Evolutionary conservation across 345 rosid species (phyloP), one percentile per base, ranked within the genome.

Genomic region (Passiflora organensis): DNA sequence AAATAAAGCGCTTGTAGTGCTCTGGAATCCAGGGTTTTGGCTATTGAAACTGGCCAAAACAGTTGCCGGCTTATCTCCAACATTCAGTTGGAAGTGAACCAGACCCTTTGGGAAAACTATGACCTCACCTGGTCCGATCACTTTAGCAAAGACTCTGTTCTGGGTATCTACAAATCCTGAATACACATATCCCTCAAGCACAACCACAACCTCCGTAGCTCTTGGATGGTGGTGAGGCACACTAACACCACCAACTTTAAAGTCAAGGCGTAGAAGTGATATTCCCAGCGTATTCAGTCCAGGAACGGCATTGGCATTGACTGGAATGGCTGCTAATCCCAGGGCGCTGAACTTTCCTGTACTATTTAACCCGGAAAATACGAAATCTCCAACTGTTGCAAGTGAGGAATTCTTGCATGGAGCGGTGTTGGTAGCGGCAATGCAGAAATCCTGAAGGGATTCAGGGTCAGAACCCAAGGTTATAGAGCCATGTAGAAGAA

Each of bases 211-310:
- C 69, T 87, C 91, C 0, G 89, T 81, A 6, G 91, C 94, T 59
- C 94, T 69, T 0, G 91, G 97, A 59, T 85, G 97, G 69, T 78
- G 73, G 66, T 87, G 97, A 12, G 95, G 95, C 52, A 78, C 78
- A 56, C 83, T 85, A 49, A 90, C 76, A 0, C 89, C 84, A 6
- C 81, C 82, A 1, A 73, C 70, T 1, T 81, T 69, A 19, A 87
- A 76, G 68, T 90, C 94, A 28, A 28, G 34, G 34, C 34, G 3
- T 28, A 28, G 34, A 8, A 28, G 34, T 28, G 34, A 28, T 69
- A 84, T 16, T 0, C 91, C 91, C 16, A 84, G 71, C 10, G 82
- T 81, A 78, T 84, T 87, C 8, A 90, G 72, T 0, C 94, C 95
- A 0, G 89, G 97, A 67, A 87, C 84, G 61, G 55, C 64, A 46